Evolutionary conservation across 164 flowering plant species (phyloP).

Genomic region (Santalum album): DNA sequence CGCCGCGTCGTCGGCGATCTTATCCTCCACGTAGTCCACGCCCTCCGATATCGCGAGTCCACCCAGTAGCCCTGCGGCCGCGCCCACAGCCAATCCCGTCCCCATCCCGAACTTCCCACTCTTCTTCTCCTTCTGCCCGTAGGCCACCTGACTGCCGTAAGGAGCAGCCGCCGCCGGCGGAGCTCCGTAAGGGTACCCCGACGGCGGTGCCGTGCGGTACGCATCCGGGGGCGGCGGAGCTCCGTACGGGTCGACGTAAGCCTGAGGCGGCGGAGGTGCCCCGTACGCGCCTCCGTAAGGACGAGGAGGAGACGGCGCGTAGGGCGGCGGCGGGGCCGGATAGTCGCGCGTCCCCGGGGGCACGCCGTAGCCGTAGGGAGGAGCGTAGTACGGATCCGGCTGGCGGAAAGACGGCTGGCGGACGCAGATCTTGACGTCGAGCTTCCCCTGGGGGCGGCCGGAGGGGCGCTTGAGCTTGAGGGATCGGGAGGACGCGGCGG

Average conservation of each 20-base stretch:
- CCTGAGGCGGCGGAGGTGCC: conserved; percentile 5
- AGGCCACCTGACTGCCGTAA: conserved; percentile 14
- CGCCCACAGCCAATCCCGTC: conserved; percentile 83
- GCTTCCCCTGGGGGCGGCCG: conserved; percentile 77
- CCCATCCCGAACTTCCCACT: conserved; percentile 52
- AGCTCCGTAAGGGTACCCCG: conserved; percentile 6
- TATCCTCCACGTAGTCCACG: conserved; percentile 48
- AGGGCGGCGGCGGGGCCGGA: neutral
- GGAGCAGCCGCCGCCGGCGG: neutral
- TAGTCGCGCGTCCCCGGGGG: conserved; percentile 23
- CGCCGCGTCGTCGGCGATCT: conserved; percentile 53
- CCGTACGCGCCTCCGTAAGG: neutral
- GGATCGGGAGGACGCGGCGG: conserved; percentile 1
- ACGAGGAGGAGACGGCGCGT: conserved; percentile 16
- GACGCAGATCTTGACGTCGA: conserved; percentile 35
- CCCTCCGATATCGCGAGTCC: conserved; percentile 75
- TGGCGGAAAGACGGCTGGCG: conserved; percentile 31
- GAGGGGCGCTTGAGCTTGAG: conserved; percentile 74
- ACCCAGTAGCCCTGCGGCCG: conserved; percentile 68
- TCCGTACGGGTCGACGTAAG: too few relatives aligned
- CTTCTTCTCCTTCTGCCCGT: conserved; percentile 21
- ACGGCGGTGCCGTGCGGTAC: neutral
- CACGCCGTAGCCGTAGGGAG: conserved; percentile 37
- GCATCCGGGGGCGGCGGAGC: neutral
- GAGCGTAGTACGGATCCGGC: conserved; percentile 30